These are phyloP conservation scores for Periglandula ipomoeae DNA, from an alignment of 2,329 filamentous ascomycete species.

Conservation along the genomic window DNA sequence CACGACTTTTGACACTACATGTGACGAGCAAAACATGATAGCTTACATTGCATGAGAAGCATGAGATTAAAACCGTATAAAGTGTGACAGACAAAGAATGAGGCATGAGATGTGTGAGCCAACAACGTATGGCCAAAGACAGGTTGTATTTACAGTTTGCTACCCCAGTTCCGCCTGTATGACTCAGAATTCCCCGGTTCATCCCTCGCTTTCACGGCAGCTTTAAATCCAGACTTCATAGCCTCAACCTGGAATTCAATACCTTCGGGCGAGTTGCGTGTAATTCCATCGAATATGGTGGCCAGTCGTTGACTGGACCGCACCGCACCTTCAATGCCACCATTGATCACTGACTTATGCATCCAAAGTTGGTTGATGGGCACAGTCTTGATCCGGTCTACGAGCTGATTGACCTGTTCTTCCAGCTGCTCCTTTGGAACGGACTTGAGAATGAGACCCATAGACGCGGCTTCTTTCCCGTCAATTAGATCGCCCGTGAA, in stretches of 20 bases:
- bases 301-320: conserved; percentile 8
- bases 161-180: too few species aligned
- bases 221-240: background rate
- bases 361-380: conserved; percentile 11
- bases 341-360: conserved; percentile 11
- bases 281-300: conserved; percentile 11
- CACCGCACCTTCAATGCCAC: conserved; percentile 7
- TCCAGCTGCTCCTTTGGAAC: conserved; percentile 9
- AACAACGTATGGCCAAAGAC: too few species aligned
- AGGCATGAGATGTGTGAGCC: too few species aligned
- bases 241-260: conserved; percentile 7
- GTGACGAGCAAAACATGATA: too few species aligned
- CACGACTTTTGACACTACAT: too few species aligned
- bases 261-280: conserved; percentile 11
- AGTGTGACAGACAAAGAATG: too few species aligned
- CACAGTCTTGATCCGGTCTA: conserved; percentile 9
- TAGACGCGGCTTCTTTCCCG: conserved; percentile 9
- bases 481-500: conserved; percentile 10
- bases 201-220: background rate
- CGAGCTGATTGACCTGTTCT: conserved; percentile 5
- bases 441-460: conserved; percentile 11
- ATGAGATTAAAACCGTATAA: too few species aligned
- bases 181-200: too few species aligned
- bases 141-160: too few species aligned
- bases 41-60: too few species aligned